phyloP scores from a whole-genome alignment of 208 protist species.

The Leishmania tropica region DNA sequence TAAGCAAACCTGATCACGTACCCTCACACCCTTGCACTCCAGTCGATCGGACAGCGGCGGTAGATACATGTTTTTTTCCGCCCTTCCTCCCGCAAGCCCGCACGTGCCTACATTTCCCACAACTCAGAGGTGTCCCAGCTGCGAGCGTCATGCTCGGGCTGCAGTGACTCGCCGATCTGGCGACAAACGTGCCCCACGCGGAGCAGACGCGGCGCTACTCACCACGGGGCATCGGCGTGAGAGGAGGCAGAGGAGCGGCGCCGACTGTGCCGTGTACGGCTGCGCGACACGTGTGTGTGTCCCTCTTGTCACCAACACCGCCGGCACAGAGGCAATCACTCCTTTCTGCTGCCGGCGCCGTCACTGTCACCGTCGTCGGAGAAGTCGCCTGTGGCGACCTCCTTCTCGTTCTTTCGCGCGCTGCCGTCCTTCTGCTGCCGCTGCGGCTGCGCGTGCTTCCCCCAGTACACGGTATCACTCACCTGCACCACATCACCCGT shows the following conservation, averaged over 20 bases:
- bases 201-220: neutral
- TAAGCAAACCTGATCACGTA: neutral
- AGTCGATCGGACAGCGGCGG: neutral
- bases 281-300: neutral
- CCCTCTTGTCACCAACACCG: neutral
- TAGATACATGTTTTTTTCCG: neutral
- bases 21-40: neutral
- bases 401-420: conserved; percentile 13
- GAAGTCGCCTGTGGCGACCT: neutral
- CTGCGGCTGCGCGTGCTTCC: neutral
- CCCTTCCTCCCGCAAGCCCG: neutral
- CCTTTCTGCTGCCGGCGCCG: neutral
- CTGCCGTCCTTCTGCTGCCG: neutral
- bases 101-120: neutral
- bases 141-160: neutral
- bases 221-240: neutral
- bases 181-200: neutral
- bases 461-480: conserved; percentile 27
- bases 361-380: conserved; percentile 13
- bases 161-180: too few relatives aligned
- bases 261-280: neutral
- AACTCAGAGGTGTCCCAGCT: neutral
- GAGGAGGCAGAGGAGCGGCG: neutral
- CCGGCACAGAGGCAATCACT: neutral
- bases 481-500: conserved; percentile 89